Percentiles rank a stretch among this genome's conserved stretches.
phyloP scores from a whole-genome alignment of 129 eudicot genomes.

The Tanacetum coccineum region DNA sequence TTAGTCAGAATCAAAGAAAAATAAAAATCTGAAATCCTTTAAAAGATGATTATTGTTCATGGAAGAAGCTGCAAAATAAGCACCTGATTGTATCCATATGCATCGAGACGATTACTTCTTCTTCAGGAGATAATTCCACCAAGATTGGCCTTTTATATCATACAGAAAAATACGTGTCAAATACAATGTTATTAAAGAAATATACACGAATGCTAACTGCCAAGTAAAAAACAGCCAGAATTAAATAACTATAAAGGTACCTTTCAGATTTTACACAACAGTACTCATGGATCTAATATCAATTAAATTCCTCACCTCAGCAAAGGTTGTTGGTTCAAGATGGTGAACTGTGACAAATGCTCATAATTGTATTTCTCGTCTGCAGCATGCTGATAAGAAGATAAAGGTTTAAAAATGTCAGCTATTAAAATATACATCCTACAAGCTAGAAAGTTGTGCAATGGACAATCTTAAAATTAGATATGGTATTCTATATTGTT shows the following conservation, averaged over 20 bases:
- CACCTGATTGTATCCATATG: slow-evolving; percentile 91
- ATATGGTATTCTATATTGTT: background rate
- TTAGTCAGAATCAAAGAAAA: no score
- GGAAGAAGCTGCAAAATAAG: background rate
- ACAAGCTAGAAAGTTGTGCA: slow-evolving; percentile 20
- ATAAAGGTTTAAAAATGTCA: slow-evolving; percentile 16
- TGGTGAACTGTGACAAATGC: slow-evolving; percentile 68
- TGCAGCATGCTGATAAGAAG: slow-evolving; percentile 87
- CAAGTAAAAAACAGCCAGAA: background rate
- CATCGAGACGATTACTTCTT: slow-evolving; percentile 78
- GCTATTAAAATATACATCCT: background rate
- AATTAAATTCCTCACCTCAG: slow-evolving; percentile 47
- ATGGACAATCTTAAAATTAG: slow-evolving; percentile 7
- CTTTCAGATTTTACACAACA: background rate
- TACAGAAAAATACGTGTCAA: slow-evolving; percentile 5
- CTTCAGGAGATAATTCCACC: slow-evolving; percentile 84
- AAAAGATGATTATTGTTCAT: background rate
- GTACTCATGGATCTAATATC: background rate
- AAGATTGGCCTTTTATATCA: slow-evolving; percentile 54
- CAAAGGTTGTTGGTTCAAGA: slow-evolving; percentile 95
- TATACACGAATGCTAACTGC: background rate
- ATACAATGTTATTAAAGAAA: slow-evolving; percentile 13
- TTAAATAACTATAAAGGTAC: no score
- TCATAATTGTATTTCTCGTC: slow-evolving; percentile 97
- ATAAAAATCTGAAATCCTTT: no score